phyloP scores from a whole-genome alignment of 495 filamentous ascomycete species.

The Neurospora sp. region DNA sequence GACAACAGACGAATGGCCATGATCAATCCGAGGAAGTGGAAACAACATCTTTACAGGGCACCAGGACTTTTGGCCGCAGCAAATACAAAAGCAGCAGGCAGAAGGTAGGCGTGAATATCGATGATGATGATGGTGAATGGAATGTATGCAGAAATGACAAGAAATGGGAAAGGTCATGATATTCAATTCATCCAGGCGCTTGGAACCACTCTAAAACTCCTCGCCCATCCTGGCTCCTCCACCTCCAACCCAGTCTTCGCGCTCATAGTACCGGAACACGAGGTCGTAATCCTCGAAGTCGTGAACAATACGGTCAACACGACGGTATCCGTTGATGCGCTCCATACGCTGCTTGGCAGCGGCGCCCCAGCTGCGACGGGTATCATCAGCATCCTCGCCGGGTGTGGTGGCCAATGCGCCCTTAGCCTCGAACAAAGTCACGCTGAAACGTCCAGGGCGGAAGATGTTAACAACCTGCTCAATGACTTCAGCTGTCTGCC shows the following conservation, averaged over 20 bases:
- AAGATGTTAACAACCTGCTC: constrained; percentile 94
- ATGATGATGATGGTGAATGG: background rate
- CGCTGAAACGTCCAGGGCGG: constrained; percentile 90
- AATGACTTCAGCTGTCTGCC: constrained; percentile 80
- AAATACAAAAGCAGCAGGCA: background rate
- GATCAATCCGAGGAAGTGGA: background rate
- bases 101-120: background rate
- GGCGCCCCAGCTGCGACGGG: constrained; percentile 22
- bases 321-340: constrained; percentile 72
- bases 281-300: constrained; percentile 97
- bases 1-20: background rate
- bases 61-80: background rate
- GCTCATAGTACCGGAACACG: constrained; percentile 93
- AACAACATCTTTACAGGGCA: background rate
- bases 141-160: background rate
- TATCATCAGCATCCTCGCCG: constrained; percentile 37
- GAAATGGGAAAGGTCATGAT: background rate
- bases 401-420: constrained; percentile 26
- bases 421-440: constrained; percentile 94
- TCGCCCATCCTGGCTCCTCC: constrained; percentile 59
- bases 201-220: constrained; percentile 10
- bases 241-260: constrained; percentile 75
- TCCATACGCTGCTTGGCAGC: constrained; percentile 62
- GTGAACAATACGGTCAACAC: constrained; percentile 92
- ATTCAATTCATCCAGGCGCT: background rate